A percentile compares a stretch with the other conserved stretches of the same genome.
Conservation (phyloP, 192 early-diverging fungal species). For the Mortierella claussenii region DNA sequence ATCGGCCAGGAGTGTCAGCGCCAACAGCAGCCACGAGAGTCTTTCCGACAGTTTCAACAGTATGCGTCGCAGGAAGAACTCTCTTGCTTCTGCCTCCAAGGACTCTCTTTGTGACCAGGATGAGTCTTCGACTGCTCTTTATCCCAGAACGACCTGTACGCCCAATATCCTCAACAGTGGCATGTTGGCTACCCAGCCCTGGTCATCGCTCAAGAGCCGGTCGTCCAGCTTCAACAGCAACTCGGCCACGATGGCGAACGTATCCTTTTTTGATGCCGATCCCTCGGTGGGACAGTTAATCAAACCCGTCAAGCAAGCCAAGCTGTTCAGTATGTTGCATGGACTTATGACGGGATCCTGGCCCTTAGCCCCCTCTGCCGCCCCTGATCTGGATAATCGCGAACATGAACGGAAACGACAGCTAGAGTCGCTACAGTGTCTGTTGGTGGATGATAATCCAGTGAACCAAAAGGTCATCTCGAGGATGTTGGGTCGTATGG, state of each 20-base stretch:
- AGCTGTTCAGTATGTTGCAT: slow-evolving; percentile 49
- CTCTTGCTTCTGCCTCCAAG: background rate
- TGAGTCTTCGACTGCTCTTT: background rate
- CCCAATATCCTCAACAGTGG: slow-evolving; percentile 50
- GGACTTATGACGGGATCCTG: slow-evolving; percentile 49
- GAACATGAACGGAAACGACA: slow-evolving; percentile 34
- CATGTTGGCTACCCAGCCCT: slow-evolving; percentile 31
- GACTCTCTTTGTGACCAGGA: background rate
- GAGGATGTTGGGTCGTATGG: slow-evolving; percentile 46
- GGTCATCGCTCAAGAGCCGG: slow-evolving; percentile 2
- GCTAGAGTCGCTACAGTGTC: slow-evolving; percentile 32
- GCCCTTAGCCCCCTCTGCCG: slow-evolving; percentile 23
- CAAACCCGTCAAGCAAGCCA: slow-evolving; percentile 49
- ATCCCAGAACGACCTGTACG: slow-evolving; percentile 1
- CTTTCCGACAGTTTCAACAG: slow-evolving; percentile 10
- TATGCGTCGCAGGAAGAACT: background rate
- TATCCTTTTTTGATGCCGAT: slow-evolving; percentile 1
- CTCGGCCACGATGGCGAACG: background rate
- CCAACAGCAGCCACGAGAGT: slow-evolving; percentile 21
- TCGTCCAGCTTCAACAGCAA: slow-evolving; percentile 5
- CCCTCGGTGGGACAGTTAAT: slow-evolving; percentile 27
- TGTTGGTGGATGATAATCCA: slow-evolving; percentile 59
- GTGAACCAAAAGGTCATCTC: slow-evolving; percentile 56
- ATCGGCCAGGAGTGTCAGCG: background rate
- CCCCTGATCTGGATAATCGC: slow-evolving; percentile 13